Conservation (phyloP, 148 eudicot genomes). For the Hydrangea macrophylla region DNA sequence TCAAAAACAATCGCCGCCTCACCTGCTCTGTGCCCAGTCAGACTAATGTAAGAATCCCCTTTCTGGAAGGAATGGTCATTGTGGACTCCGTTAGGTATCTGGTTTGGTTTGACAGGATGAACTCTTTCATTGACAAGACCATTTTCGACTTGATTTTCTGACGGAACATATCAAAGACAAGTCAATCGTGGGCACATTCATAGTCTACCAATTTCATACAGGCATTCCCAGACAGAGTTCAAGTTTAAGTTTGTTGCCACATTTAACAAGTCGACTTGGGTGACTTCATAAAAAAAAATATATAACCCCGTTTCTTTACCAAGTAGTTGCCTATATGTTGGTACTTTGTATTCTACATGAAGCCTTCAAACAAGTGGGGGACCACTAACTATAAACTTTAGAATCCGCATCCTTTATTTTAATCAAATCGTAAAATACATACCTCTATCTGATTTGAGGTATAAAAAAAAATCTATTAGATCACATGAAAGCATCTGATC, state of each 20-base stretch:
- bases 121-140: slow-evolving; percentile 40
- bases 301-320: neutral
- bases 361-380: neutral
- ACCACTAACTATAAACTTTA: neutral
- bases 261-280: neutral
- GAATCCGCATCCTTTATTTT: too few species aligned
- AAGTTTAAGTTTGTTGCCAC: neutral
- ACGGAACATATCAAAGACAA: neutral
- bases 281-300: too few species aligned
- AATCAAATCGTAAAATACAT: too few species aligned
- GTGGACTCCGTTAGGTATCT: slow-evolving; percentile 32
- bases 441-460: too few species aligned
- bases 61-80: slow-evolving; percentile 43
- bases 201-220: neutral
- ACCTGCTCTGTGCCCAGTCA: slow-evolving; percentile 83
- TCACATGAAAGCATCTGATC: too few species aligned
- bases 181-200: neutral
- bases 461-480: too few species aligned
- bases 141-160: slow-evolving; percentile 45
- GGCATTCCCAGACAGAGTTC: neutral
- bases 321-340: neutral
- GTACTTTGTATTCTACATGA: neutral
- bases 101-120: slow-evolving; percentile 38
- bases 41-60: slow-evolving; percentile 61
- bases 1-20: slow-evolving; percentile 90